Conservation (phyloP, 202 grass and related monocot genomes). For the Setaria viridis region DNA sequence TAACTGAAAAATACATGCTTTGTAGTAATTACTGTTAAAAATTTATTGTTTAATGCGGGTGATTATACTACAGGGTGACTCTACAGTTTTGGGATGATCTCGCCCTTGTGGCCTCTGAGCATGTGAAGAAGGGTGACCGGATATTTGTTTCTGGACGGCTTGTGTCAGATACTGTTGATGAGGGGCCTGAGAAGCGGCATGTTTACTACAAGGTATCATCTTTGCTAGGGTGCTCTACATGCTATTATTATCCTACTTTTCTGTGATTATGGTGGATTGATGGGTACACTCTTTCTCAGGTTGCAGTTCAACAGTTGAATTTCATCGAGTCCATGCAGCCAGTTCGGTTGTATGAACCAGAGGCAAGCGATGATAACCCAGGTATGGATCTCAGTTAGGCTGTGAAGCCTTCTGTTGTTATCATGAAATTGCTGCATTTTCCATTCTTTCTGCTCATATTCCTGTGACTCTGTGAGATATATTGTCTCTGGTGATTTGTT, state of each 20-base stretch:
- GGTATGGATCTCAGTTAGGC: constrained; percentile 50
- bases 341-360: constrained; percentile 71
- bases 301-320: constrained; percentile 87
- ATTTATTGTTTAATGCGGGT: constrained; percentile 1
- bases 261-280: constrained; percentile 1
- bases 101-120: constrained; percentile 77
- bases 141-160: constrained; percentile 90
- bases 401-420: not conserved
- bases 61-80: constrained; percentile 68
- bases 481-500: not conserved
- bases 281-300: constrained; percentile 51
- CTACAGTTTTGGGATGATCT: constrained; percentile 92
- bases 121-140: constrained; percentile 70
- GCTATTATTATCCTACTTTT: constrained; percentile 3
- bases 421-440: not conserved
- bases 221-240: not conserved
- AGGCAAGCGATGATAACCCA: constrained; percentile 52
- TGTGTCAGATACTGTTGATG: constrained; percentile 74
- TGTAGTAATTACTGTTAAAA: not conserved
- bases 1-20: not conserved
- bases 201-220: constrained; percentile 88
- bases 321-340: constrained; percentile 69
- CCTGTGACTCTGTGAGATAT: not conserved
- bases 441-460: constrained; percentile 23
- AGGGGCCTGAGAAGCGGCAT: constrained; percentile 64